Conservation (phyloP, 140 eudicot species). For the Erigeron philadelphicus region DNA sequence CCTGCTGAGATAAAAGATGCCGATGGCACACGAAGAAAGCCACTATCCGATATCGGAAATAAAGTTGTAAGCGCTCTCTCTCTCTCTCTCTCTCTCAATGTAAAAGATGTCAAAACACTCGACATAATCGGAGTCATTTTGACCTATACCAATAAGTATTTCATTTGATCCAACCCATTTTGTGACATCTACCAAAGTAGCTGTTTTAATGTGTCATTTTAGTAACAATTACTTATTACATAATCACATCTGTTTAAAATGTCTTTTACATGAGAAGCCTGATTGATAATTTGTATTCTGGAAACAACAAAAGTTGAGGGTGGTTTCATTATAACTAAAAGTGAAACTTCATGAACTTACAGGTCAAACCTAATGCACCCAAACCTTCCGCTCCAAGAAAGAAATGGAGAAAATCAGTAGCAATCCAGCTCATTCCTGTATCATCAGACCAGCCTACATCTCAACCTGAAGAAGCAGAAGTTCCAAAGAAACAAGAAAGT, state of each 20-base stretch:
- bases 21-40: conserved; percentile 47
- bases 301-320: not conserved
- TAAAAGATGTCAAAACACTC: not conserved
- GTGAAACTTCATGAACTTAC: conserved; percentile 22
- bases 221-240: too few relatives aligned
- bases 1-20: conserved; percentile 38
- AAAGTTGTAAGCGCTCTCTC: conserved; percentile 40
- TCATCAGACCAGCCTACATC: conserved; percentile 35
- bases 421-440: conserved; percentile 63
- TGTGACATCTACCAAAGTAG: not conserved
- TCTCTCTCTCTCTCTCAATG: not conserved
- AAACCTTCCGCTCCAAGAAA: conserved; percentile 50
- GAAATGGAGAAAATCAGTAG: conserved; percentile 63
- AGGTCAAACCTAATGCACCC: conserved; percentile 59
- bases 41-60: conserved; percentile 86
- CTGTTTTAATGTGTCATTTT: too few relatives aligned
- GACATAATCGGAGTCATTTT: not conserved
- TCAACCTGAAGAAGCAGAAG: conserved; percentile 42
- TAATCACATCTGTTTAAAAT: too few relatives aligned
- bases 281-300: not conserved
- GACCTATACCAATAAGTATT: not conserved
- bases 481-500: conserved; percentile 40
- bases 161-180: not conserved
- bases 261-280: too few relatives aligned
- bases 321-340: not conserved